Conservation (phyloP, 2,329 filamentous ascomycete genomes). For the Atkinsonella hypoxylon region DNA sequence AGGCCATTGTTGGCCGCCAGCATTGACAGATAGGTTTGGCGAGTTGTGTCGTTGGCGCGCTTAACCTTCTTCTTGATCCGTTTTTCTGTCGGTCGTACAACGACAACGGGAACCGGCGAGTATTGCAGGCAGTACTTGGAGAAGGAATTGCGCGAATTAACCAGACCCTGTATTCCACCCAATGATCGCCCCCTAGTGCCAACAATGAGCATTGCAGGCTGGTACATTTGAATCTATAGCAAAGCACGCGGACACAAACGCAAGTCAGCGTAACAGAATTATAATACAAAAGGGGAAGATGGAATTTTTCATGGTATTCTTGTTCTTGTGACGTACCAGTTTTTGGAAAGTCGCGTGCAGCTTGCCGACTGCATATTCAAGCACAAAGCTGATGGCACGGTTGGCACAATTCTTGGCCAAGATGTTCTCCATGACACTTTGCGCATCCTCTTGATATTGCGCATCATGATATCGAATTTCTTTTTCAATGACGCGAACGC, state of each 20-base stretch:
- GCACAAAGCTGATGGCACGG: constrained; percentile 70
- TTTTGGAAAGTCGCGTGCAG: constrained; percentile 83
- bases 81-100: constrained; percentile 78
- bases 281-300: too few species aligned
- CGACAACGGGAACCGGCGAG: constrained; percentile 84
- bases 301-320: too few species aligned
- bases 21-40: constrained; percentile 68
- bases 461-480: constrained; percentile 59
- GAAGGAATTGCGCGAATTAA: constrained; percentile 68
- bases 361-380: constrained; percentile 84
- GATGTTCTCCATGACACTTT: constrained; percentile 61
- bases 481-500: constrained; percentile 77
- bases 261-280: constrained; percentile 6
- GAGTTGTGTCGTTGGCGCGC: constrained; percentile 61
- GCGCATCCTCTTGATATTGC: constrained; percentile 65
- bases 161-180: constrained; percentile 73
- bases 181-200: constrained; percentile 77
- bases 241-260: background rate
- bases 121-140: constrained; percentile 93
- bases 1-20: constrained; percentile 49
- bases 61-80: constrained; percentile 84
- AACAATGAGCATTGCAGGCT: constrained; percentile 82
- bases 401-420: constrained; percentile 67
- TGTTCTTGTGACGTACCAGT: constrained; percentile 48
- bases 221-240: constrained; percentile 73